Conservation (phyloP, 495 filamentous ascomycete species). For the Hapsidospora chrysogenum region DNA sequence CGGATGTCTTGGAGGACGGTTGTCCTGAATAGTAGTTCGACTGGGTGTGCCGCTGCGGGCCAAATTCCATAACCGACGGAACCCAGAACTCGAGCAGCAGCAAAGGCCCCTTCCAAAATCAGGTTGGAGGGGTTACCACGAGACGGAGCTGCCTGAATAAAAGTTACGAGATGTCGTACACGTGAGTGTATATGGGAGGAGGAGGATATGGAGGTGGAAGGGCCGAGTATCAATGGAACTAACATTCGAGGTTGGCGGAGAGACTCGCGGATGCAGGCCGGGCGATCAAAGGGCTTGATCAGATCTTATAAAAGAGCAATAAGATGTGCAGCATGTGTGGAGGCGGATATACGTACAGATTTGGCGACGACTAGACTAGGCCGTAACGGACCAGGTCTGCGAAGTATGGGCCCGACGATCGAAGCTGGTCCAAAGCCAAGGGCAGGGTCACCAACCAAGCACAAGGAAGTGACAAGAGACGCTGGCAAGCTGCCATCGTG, state of each 20-base stretch:
- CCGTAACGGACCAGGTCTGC: neutral
- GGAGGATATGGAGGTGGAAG: too few relatives aligned
- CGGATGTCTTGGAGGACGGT: neutral
- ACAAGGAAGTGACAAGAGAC: neutral
- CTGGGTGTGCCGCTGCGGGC: neutral
- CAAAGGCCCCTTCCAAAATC: too few relatives aligned
- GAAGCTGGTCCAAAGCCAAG: too few relatives aligned
- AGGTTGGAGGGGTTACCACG: too few relatives aligned
- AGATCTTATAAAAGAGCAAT: neutral
- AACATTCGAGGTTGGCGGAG: too few relatives aligned
- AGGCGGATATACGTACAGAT: neutral
- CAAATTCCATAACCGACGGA: neutral
- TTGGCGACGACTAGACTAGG: neutral
- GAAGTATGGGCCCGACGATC: neutral
- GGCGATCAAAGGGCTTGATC: too few relatives aligned
- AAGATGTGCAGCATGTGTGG: neutral
- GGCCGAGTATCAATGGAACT: too few relatives aligned
- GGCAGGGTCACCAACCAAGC: neutral
- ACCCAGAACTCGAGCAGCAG: neutral
- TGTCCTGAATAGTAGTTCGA: neutral
- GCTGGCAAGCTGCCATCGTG: neutral
- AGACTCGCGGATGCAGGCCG: too few relatives aligned
- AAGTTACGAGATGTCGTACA: too few relatives aligned
- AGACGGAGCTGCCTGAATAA: too few relatives aligned
- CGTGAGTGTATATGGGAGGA: too few relatives aligned